Base-by-base conservation (phyloP, 352 stramenopile species). In the Phytophthora constricta region DNA sequence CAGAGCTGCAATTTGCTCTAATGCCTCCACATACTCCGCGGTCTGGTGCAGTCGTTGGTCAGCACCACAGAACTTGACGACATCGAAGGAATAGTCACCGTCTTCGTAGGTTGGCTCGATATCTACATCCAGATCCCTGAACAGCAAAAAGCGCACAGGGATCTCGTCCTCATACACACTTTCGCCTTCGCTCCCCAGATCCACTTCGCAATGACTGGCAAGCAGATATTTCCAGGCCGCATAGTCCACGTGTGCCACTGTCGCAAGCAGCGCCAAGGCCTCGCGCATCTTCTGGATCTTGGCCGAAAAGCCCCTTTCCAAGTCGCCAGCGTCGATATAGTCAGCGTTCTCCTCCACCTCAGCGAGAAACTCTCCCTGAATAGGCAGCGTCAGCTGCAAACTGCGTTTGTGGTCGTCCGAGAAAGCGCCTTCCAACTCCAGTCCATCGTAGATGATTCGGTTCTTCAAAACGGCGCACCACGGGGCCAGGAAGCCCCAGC, bases 231-330 rank as follows among this genome's bases (percentile, higher is more conserved):
- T 68, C 68, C 62, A 76, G 19, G 49, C 46, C 0, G 22, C 33
- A 33, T 71, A 42, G 48, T 71, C 68, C 7, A 62, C 34, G 17
- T 20, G 37, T 2, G 58, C 51, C 5, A 76, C 53, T 5, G 63
- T 33, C 42, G 31, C 56, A 16, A 76, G 57, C 22, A 76, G 53
- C 59, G 66, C 62, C 5, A 76, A 56, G 7, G 51, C 68, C 27
- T 76, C 68, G 5, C 62, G 45, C 8, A 53, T 37, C 31, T 37
- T 37, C 31, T 37, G 31, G 31, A 37, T 7, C 31, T 37, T 7
- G 13, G 7, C 7, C 31, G 7, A 11, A 37, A 37, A 37, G 13
- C 31, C 31, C 31, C 13, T 11, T 11, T 37, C 31, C 7, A 37
- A 37, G 13, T 7, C 31, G 13, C 13, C 31, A 11, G 31, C 31